These are phyloP conservation scores for Ustulina deusta DNA, from an alignment of 2,329 filamentous ascomycete species.

Conservation along the genomic window DNA sequence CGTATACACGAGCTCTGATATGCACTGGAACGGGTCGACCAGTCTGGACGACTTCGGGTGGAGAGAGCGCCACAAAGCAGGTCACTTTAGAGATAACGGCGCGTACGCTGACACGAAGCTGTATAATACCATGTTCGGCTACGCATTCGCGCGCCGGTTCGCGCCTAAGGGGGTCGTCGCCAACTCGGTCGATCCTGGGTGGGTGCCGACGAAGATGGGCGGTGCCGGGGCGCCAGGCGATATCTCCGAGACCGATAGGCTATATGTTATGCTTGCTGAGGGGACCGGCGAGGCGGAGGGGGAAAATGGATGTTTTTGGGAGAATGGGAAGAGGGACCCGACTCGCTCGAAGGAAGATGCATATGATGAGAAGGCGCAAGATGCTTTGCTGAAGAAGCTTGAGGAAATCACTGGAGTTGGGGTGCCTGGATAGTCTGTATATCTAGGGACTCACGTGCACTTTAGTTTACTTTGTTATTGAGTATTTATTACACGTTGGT, in stretches of 20 bases:
- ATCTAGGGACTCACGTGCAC: too few relatives aligned
- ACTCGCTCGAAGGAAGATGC: slow-evolving; percentile 48
- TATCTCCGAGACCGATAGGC: slow-evolving; percentile 59
- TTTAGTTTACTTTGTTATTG: too few relatives aligned
- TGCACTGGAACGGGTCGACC: slow-evolving; percentile 58
- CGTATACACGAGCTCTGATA: slow-evolving; percentile 62
- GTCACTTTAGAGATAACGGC: slow-evolving; percentile 8
- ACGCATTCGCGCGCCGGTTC: slow-evolving; percentile 62
- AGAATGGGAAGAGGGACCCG: slow-evolving; percentile 46
- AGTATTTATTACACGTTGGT: too few relatives aligned
- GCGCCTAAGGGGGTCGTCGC: slow-evolving; percentile 54
- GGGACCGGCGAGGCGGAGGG: slow-evolving; percentile 52
- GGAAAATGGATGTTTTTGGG: slow-evolving; percentile 56
- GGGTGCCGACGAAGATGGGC: slow-evolving; percentile 68
- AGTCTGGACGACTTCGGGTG: slow-evolving; percentile 52
- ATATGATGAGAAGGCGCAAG: slow-evolving; percentile 57
- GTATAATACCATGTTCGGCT: slow-evolving; percentile 67
- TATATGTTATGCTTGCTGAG: slow-evolving; percentile 61
- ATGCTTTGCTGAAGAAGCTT: slow-evolving; percentile 57
- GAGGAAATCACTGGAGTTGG: slow-evolving; percentile 45
- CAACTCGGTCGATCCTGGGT: slow-evolving; percentile 64
- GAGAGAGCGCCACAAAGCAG: slow-evolving; percentile 35
- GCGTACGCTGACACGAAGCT: slow-evolving; percentile 67
- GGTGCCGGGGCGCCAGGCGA: slow-evolving; percentile 60
- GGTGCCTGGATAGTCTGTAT: slow-evolving; percentile 24